Evolutionary conservation across 371 early-diverging fungal species (phyloP).

Genomic region (Capillidium heterosporum): DNA sequence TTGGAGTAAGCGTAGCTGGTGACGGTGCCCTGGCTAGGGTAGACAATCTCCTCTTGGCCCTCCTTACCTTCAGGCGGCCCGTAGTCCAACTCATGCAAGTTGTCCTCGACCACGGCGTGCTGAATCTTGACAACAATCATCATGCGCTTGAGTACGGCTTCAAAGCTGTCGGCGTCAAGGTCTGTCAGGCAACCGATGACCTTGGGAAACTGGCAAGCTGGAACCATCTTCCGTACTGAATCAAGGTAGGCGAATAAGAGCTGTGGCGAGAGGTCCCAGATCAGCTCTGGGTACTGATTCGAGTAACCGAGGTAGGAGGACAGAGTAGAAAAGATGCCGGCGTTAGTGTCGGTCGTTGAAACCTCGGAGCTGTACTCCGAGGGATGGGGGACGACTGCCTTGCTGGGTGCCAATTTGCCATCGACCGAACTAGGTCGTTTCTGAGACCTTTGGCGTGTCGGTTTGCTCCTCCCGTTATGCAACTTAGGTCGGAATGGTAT

Average conservation of each 20-base stretch:
- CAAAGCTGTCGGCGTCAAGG: not conserved
- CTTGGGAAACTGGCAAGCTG: not conserved
- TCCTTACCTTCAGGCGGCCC: not conserved
- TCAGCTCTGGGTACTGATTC: not conserved
- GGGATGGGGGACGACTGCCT: not conserved
- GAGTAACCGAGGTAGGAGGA: slow-evolving; percentile 5
- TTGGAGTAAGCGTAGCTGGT: not conserved
- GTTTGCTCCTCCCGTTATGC: not conserved
- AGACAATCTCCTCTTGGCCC: not conserved
- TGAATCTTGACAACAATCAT: slow-evolving; percentile 3
- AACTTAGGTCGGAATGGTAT: slow-evolving; percentile 2
- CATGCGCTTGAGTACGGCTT: not conserved
- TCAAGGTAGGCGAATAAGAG: not conserved
- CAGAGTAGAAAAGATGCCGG: not conserved
- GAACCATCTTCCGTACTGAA: slow-evolving; percentile 1
- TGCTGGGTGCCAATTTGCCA: no score
- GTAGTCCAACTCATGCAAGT: not conserved
- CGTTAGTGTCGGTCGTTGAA: not conserved
- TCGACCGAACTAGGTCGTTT: not conserved
- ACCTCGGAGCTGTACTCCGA: not conserved
- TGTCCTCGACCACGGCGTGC: slow-evolving; percentile 1
- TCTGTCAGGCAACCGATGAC: not conserved
- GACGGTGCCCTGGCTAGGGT: not conserved
- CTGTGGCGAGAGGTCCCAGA: slow-evolving; percentile 3
- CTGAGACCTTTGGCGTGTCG: not conserved